Evolutionary conservation across 352 stramenopile genomes (phyloP).

Genomic region (Blastocystis sp.): DNA sequence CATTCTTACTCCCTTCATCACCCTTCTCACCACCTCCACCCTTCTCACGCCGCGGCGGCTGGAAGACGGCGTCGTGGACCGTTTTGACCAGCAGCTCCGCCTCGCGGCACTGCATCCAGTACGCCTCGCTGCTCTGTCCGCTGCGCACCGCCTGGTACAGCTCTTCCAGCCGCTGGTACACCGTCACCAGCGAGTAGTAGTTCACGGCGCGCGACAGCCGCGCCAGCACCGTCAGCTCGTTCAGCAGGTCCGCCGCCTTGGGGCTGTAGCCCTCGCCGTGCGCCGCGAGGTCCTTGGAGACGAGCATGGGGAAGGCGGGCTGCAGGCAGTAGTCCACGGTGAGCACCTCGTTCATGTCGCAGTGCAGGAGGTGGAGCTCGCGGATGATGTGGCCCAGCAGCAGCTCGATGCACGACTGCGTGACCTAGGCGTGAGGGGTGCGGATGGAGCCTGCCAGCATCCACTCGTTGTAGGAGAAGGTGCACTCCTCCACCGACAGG

Average conservation of each 20-base stretch:
- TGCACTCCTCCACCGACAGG: conserved; percentile 30
- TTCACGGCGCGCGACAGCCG: background rate
- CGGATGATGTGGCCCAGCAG: background rate
- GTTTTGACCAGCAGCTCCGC: background rate
- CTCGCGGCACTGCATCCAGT: conserved; percentile 53
- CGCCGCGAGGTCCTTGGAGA: background rate
- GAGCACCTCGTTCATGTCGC: conserved; percentile 36
- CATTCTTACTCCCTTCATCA: background rate
- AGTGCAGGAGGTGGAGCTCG: conserved; percentile 44
- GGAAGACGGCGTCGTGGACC: conserved; percentile 5
- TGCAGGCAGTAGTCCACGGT: conserved; percentile 43
- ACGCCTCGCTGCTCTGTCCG: background rate
- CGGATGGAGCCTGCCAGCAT: background rate
- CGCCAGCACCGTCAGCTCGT: background rate
- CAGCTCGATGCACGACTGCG: background rate
- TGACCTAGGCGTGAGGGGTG: background rate
- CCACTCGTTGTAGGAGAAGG: conserved; percentile 37
- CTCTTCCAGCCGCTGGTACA: background rate
- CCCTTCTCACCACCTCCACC: too few relatives aligned
- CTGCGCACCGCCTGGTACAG: background rate
- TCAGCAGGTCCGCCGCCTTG: conserved; percentile 27
- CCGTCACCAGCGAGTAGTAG: background rate
- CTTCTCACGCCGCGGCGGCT: background rate
- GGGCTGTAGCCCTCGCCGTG: conserved; percentile 20
- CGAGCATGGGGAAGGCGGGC: background rate